Base-by-base conservation (phyloP, 2,329 filamentous ascomycete species). In the Alternaria dauci region DNA sequence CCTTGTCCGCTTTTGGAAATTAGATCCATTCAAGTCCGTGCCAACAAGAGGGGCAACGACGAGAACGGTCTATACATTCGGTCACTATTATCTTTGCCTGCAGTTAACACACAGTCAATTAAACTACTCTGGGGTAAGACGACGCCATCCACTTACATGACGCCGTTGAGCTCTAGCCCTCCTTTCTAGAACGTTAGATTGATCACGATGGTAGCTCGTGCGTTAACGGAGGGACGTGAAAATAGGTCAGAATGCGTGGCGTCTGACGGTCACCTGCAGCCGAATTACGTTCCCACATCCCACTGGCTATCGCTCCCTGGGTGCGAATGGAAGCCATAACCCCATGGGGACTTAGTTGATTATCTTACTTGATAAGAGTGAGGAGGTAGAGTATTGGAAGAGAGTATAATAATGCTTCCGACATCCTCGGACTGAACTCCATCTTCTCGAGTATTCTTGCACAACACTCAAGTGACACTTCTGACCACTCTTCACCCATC, bases 1-100 rank as follows among this genome's bases (percentile, higher is more conserved):
- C 42, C 55, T 68, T 71, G 63, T 68, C 71, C 71, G 62, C 58
- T 70, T 69, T 65, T 52, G 71, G 71, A 71, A 66, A 73, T 72
- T 64, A 59, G 63, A 73, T 72, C 71, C 71, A 73, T 68, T 50
- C 56, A 55, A 67, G 69, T 63, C 67, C 67, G 68, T 71, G 68
- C 71, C 62, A 67, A 58, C 56, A 61, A 61, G 70, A 71, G 70
- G 70, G 69, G 69, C 62, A 67, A 53, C 36, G 61, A 66, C 65
- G 56, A 71, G 67, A 68, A 67, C 62, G 55, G 69, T 63, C 66
- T 67, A 25, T 59, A 50, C n/a, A 41, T 58, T 66, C 30, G 59
- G 62, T 71, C 66, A 70, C 61, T 32, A 71, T 68, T 67, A 70
- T 53, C 26, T 52, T 65, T 61, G 53, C 57, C 62, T 62, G 63